Percentiles rank a stretch among this genome's conserved stretches.
These are phyloP conservation scores for Bisporella sp. DNA, from an alignment of 2,329 filamentous ascomycete species.

Conservation along the genomic window DNA sequence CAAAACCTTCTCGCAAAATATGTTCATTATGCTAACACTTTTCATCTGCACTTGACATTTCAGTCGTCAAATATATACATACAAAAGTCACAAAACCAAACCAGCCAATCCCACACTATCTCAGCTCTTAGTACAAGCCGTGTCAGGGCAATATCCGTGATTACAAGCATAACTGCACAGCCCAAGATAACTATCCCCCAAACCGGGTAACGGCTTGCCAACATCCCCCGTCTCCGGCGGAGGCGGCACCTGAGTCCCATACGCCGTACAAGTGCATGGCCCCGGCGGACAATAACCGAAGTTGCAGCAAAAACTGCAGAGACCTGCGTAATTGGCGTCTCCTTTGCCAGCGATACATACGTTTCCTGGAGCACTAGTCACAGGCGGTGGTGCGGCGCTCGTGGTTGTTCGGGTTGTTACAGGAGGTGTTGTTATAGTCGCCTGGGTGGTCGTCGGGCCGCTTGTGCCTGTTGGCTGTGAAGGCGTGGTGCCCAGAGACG, in stretches of 20 bases:
- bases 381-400: neutral
- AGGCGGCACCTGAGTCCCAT: slow-evolving; percentile 10
- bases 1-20: too few relatives aligned
- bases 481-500: slow-evolving; percentile 26
- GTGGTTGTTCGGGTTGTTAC: neutral
- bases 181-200: slow-evolving; percentile 33
- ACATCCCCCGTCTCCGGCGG: slow-evolving; percentile 20
- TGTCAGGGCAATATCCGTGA: slow-evolving; percentile 25
- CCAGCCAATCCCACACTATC: too few relatives aligned
- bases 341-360: slow-evolving; percentile 19
- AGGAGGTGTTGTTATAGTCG: slow-evolving; percentile 8
- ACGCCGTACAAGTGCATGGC: slow-evolving; percentile 18
- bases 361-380: neutral
- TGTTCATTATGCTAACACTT: too few relatives aligned
- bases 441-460: slow-evolving; percentile 6
- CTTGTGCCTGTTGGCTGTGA: slow-evolving; percentile 5
- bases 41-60: too few relatives aligned
- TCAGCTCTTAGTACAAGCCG: too few relatives aligned
- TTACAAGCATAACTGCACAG: slow-evolving; percentile 40
- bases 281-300: slow-evolving; percentile 20
- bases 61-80: too few relatives aligned
- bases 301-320: slow-evolving; percentile 28
- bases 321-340: slow-evolving; percentile 28
- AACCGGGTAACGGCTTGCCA: slow-evolving; percentile 29
- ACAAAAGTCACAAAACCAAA: too few relatives aligned